Conservation (phyloP, 257 asterid species). For the Solanum ossicruentum region DNA sequence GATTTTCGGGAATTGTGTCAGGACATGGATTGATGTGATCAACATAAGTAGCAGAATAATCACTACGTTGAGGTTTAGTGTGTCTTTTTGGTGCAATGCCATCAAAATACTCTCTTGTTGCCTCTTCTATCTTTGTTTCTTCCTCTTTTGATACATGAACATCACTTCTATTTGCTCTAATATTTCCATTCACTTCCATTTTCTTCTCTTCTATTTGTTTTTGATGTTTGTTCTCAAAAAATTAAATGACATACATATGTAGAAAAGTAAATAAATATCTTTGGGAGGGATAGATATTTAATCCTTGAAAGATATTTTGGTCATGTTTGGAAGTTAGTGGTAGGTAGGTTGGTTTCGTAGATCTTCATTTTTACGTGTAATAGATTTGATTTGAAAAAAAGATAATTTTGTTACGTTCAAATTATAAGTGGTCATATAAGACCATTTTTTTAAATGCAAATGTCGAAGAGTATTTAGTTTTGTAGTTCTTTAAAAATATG, state of each 20-base stretch:
- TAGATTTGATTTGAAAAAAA: too few relatives aligned
- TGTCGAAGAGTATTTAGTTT: background rate
- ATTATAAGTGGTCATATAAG: background rate
- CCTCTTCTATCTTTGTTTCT: slow-evolving; percentile 51
- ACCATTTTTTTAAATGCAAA: too few relatives aligned
- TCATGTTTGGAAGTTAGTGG: background rate
- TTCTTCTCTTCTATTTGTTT: background rate
- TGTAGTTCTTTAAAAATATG: background rate
- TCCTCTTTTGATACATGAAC: slow-evolving; percentile 47
- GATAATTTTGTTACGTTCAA: too few relatives aligned
- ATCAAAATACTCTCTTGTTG: slow-evolving; percentile 56
- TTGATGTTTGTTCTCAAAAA: background rate
- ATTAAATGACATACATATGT: background rate
- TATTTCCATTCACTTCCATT: background rate
- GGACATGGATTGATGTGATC: slow-evolving; percentile 7
- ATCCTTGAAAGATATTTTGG: background rate
- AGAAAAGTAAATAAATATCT: background rate
- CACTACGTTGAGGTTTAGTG: slow-evolving; percentile 90
- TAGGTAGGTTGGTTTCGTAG: too few relatives aligned
- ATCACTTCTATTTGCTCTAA: slow-evolving; percentile 67
- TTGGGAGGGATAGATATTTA: background rate
- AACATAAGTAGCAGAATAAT: slow-evolving; percentile 39
- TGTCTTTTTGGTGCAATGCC: slow-evolving; percentile 73
- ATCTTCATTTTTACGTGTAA: too few relatives aligned
- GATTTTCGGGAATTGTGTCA: slow-evolving; percentile 35